Evolutionary conservation across 148 eudicot genomes (phyloP).

Genomic region (Bassia scoparia): DNA sequence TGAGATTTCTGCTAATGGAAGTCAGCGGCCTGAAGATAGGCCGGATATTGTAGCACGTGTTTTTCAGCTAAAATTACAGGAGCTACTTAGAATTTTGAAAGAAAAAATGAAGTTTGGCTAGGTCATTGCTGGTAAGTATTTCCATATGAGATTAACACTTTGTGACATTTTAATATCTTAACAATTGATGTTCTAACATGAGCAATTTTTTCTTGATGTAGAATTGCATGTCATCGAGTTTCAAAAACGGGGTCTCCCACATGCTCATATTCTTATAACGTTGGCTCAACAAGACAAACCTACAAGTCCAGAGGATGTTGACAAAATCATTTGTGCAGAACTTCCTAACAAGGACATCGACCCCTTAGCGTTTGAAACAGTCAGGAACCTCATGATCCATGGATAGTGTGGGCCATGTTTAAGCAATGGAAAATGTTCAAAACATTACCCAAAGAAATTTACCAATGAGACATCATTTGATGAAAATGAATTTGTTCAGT

Average conservation of each 20-base stretch:
- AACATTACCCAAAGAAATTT: neutral
- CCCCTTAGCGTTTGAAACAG: neutral
- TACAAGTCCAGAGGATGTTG: neutral
- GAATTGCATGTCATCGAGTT: neutral
- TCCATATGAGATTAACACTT: too few species aligned
- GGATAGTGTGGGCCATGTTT: too few species aligned
- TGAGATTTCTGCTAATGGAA: neutral
- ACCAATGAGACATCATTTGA: neutral
- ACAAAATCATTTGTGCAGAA: neutral
- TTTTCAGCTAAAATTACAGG: neutral
- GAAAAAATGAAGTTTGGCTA: neutral
- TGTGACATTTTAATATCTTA: too few species aligned
- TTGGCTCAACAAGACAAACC: neutral
- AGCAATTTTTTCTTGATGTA: neutral
- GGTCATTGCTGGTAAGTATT: neutral
- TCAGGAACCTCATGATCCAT: too few species aligned
- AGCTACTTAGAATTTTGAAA: neutral
- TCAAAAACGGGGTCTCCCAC: neutral
- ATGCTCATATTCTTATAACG: neutral
- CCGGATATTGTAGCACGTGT: neutral
- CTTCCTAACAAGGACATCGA: neutral
- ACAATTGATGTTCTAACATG: neutral
- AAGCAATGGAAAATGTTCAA: too few species aligned
- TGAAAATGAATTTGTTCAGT: neutral
- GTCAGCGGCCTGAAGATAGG: neutral